These are phyloP conservation scores for Diplotaxis tenuifolia DNA, from an alignment of 345 rosid species.

Conservation along the genomic window DNA sequence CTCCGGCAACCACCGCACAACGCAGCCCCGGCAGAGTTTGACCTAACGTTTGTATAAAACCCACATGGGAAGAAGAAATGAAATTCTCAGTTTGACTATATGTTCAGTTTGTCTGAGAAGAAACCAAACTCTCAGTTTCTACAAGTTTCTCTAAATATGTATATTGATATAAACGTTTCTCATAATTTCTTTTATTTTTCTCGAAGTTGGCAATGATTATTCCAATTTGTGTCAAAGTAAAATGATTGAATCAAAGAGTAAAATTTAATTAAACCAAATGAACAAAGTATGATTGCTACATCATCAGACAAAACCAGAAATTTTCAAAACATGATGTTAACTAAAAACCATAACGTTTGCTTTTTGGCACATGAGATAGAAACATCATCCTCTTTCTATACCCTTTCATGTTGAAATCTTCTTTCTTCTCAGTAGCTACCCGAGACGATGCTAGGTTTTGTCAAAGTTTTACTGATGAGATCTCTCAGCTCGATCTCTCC, in stretches of 20 bases:
- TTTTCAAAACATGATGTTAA: background rate
- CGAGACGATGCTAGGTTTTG: slow-evolving; percentile 23
- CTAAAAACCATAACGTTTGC: background rate
- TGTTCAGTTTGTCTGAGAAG: background rate
- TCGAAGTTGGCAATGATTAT: background rate
- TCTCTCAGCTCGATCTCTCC: slow-evolving; percentile 86
- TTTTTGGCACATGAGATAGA: slow-evolving; percentile 4
- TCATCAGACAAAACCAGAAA: background rate
- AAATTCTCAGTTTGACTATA: background rate
- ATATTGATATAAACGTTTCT: background rate
- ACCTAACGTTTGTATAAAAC: background rate
- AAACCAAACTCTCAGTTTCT: background rate
- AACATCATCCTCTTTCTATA: background rate
- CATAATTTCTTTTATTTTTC: background rate
- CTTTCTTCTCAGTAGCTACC: slow-evolving; percentile 27
- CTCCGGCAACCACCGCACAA: slow-evolving; percentile 26
- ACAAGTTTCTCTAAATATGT: slow-evolving; percentile 1
- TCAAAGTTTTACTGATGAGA: slow-evolving; percentile 50
- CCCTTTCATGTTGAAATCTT: background rate
- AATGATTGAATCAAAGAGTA: slow-evolving; percentile 2
- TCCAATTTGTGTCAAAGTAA: background rate
- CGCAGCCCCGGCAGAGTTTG: slow-evolving; percentile 12
- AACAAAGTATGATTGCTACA: background rate
- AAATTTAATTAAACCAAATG: background rate
- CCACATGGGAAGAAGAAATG: background rate